Conservation (phyloP, 2,329 filamentous ascomycete species). For the Colletotrichum liriopes region DNA sequence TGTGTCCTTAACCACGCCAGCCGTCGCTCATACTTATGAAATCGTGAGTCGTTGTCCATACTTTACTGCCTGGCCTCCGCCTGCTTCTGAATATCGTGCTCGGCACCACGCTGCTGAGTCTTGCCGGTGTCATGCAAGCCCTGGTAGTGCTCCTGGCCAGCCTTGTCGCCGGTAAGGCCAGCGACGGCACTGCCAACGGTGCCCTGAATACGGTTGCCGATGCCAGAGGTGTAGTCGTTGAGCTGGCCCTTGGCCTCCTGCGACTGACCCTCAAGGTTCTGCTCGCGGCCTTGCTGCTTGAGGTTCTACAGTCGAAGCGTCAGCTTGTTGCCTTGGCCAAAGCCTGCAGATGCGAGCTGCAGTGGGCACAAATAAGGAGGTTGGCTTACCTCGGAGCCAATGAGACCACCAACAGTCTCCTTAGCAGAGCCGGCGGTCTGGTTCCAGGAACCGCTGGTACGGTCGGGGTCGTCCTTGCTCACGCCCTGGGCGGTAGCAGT, state of each 20-base stretch:
- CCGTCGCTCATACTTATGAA: neutral
- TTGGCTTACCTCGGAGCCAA: slow-evolving; percentile 77
- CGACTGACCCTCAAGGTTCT: slow-evolving; percentile 85
- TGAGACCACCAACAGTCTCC: slow-evolving; percentile 81
- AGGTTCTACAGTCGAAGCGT: slow-evolving; percentile 63
- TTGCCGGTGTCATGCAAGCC: slow-evolving; percentile 85
- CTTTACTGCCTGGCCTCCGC: slow-evolving; percentile 60
- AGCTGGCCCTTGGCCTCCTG: slow-evolving; percentile 89
- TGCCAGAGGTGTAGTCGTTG: slow-evolving; percentile 79
- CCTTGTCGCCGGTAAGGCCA: slow-evolving; percentile 79
- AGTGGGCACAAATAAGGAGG: neutral
- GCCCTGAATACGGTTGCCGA: slow-evolving; percentile 78
- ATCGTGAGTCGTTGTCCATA: neutral
- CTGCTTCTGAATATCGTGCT: slow-evolving; percentile 85
- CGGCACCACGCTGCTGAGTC: slow-evolving; percentile 86
- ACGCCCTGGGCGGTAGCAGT: slow-evolving; percentile 79
- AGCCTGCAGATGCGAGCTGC: neutral
- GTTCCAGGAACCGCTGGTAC: slow-evolving; percentile 83
- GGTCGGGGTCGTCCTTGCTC: slow-evolving; percentile 80
- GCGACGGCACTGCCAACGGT: slow-evolving; percentile 80
- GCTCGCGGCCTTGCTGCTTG: slow-evolving; percentile 80
- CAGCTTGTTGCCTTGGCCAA: neutral
- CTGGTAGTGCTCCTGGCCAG: slow-evolving; percentile 76
- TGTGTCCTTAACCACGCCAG: slow-evolving; percentile 8
- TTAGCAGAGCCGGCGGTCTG: slow-evolving; percentile 92